These are phyloP conservation scores for Nitzschia sp. DNA, from an alignment of 108 stramenopile genomes.

Conservation along the genomic window DNA sequence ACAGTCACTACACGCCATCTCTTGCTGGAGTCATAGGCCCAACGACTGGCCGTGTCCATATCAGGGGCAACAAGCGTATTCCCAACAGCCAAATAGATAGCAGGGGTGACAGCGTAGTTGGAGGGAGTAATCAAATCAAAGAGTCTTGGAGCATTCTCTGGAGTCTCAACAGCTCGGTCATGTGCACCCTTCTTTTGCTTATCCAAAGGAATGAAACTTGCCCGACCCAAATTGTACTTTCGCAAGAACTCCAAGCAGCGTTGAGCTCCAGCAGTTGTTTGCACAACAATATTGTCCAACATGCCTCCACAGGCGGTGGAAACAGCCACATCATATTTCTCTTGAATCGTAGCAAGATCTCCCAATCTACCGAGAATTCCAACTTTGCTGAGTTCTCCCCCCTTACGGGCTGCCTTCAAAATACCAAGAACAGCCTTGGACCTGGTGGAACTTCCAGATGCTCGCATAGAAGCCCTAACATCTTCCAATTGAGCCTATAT, in stretches of 20 bases:
- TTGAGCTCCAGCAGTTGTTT: slow-evolving; percentile 93
- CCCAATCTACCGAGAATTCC: slow-evolving; percentile 95
- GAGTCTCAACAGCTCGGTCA: slow-evolving; percentile 80
- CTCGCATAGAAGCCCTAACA: slow-evolving; percentile 68
- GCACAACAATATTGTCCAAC: slow-evolving; percentile 95
- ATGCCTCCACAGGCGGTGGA: slow-evolving; percentile 90
- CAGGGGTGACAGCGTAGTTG: slow-evolving; percentile 76
- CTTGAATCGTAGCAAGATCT: slow-evolving; percentile 88
- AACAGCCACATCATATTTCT: slow-evolving; percentile 95
- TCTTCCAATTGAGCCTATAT: slow-evolving; percentile 70
- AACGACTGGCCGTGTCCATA: slow-evolving; percentile 87
- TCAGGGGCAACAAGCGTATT: slow-evolving; percentile 97
- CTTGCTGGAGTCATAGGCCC: slow-evolving; percentile 91
- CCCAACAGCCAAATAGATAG: slow-evolving; percentile 91
- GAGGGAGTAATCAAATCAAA: slow-evolving; percentile 86
- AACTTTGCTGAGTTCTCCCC: slow-evolving; percentile 76
- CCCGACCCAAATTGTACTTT: slow-evolving; percentile 88
- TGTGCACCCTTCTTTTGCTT: slow-evolving; percentile 90
- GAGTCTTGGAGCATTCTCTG: slow-evolving; percentile 85
- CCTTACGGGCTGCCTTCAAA: slow-evolving; percentile 79
- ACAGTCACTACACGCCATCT: slow-evolving; percentile 93
- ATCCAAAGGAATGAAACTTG: slow-evolving; percentile 94
- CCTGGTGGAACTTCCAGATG: slow-evolving; percentile 42
- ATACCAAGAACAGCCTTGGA: slow-evolving; percentile 78
- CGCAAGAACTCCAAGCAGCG: slow-evolving; percentile 90